Evolutionary conservation across 257 asterid genomes (phyloP).

Genomic region (Solanum bulbocastanum): DNA sequence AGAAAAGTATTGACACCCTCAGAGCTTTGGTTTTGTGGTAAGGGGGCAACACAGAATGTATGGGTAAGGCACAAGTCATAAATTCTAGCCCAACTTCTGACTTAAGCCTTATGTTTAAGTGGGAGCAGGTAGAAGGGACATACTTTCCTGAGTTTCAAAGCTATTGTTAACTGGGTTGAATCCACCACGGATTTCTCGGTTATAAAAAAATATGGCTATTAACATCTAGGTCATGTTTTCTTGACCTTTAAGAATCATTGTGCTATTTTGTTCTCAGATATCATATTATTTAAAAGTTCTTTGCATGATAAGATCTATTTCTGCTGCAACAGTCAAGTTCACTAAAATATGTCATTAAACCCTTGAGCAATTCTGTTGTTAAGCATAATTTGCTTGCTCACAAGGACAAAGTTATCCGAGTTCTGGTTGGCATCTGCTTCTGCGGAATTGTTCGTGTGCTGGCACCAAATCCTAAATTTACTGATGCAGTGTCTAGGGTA

Average conservation of each 20-base stretch:
- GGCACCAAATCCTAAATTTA: conserved; percentile 62
- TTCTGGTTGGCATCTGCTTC: conserved; percentile 59
- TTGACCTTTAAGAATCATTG: background rate
- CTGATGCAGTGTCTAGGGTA: conserved; percentile 51
- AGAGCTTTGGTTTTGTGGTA: background rate
- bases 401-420: conserved; percentile 57
- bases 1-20: background rate
- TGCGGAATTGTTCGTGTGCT: conserved; percentile 54
- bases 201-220: background rate
- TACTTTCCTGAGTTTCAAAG: background rate
- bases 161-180: background rate
- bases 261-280: background rate
- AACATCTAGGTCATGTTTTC: background rate
- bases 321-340: conserved; percentile 41
- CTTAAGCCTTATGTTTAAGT: background rate
- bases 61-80: background rate
- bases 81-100: background rate
- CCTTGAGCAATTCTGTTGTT: conserved; percentile 44
- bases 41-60: background rate
- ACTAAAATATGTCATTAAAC: conserved; percentile 26
- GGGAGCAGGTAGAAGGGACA: background rate
- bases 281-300: background rate
- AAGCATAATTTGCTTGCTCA: conserved; percentile 49
- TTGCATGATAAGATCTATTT: conserved; percentile 4
- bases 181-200: background rate